Conservation (phyloP, 2,329 filamentous ascomycete genomes). For the Fusarium equiseti region DNA sequence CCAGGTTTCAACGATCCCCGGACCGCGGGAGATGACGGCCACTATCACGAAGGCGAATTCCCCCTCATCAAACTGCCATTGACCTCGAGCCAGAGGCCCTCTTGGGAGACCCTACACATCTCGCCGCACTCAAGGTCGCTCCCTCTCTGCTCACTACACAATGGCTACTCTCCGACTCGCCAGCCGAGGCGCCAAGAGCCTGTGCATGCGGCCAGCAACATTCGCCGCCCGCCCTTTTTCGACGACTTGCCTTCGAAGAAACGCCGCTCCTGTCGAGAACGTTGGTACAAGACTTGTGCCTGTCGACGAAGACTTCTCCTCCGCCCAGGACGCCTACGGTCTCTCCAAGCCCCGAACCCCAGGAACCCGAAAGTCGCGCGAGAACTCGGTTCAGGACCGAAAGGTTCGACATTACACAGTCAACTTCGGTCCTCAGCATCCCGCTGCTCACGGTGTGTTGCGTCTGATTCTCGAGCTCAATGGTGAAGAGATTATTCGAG, state of each 20-base stretch:
- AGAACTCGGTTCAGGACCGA: slow-evolving; percentile 68
- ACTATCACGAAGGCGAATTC: slow-evolving; percentile 50
- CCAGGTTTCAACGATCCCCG: slow-evolving; percentile 47
- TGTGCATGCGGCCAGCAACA: slow-evolving; percentile 65
- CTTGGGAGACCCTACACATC: slow-evolving; percentile 48
- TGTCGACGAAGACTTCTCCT: slow-evolving; percentile 73
- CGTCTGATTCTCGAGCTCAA: slow-evolving; percentile 97
- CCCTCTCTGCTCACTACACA: slow-evolving; percentile 51
- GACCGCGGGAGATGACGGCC: slow-evolving; percentile 50
- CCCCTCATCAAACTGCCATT: slow-evolving; percentile 51
- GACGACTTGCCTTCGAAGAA: slow-evolving; percentile 70
- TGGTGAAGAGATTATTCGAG: slow-evolving; percentile 96
- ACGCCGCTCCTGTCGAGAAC: slow-evolving; percentile 65
- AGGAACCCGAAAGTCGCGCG: slow-evolving; percentile 59
- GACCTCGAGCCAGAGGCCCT: slow-evolving; percentile 54
- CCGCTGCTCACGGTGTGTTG: slow-evolving; percentile 97
- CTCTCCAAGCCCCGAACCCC: slow-evolving; percentile 58
- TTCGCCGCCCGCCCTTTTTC: slow-evolving; percentile 71
- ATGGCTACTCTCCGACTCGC: slow-evolving; percentile 83
- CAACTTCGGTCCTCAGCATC: slow-evolving; percentile 99
- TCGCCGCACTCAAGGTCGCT: slow-evolving; percentile 48
- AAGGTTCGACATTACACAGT: slow-evolving; percentile 99
- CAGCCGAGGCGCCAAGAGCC: slow-evolving; percentile 76
- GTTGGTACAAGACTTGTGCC: slow-evolving; percentile 72
- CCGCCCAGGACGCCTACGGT: slow-evolving; percentile 64